Evolutionary conservation across 768 basidiomycete species (phyloP).

Genomic region (Tricholoma terreum): DNA sequence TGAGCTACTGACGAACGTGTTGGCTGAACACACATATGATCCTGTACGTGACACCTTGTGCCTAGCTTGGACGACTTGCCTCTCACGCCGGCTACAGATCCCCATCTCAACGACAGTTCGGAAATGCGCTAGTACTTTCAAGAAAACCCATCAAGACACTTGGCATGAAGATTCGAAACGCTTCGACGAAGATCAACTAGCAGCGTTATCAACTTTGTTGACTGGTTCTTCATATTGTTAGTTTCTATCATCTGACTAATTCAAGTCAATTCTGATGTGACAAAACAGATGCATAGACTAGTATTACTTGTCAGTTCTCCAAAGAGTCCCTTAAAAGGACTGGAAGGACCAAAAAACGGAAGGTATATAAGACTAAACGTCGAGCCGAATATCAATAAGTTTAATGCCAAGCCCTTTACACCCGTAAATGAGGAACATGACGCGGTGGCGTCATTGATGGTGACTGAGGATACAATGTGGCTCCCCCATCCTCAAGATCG

Average conservation of each 20-base stretch:
- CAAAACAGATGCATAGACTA: conserved; percentile 16
- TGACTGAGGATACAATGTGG: conserved; percentile 21
- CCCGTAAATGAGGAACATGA: conserved; percentile 40
- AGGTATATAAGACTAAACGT: conserved; percentile 10
- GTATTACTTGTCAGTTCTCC: conserved; percentile 3
- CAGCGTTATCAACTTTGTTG: conserved; percentile 76
- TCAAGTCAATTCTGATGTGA: conserved; percentile 10
- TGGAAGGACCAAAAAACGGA: conserved; percentile 7
- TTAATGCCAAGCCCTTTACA: conserved; percentile 22
- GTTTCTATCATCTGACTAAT: conserved; percentile 21
- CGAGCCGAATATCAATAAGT: background rate
- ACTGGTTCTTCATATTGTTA: conserved; percentile 83
- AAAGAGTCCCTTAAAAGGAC: conserved; percentile 2
- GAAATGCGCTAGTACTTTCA: conserved; percentile 77
- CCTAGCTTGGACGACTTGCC: conserved; percentile 12
- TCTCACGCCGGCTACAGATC: conserved; percentile 38
- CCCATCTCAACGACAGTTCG: conserved; percentile 84
- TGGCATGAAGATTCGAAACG: conserved; percentile 87
- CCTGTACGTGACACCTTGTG: conserved; percentile 49
- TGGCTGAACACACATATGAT: conserved; percentile 84
- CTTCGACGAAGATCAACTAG: conserved; percentile 83
- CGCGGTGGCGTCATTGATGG: conserved; percentile 33
- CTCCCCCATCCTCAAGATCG: conserved; percentile 40
- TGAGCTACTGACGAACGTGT: conserved; percentile 69
- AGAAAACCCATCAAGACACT: conserved; percentile 82